A percentile compares a stretch with the other conserved stretches of the same genome.
Conservation (phyloP, 148 eudicot species). For the Persicaria tinctoria region DNA sequence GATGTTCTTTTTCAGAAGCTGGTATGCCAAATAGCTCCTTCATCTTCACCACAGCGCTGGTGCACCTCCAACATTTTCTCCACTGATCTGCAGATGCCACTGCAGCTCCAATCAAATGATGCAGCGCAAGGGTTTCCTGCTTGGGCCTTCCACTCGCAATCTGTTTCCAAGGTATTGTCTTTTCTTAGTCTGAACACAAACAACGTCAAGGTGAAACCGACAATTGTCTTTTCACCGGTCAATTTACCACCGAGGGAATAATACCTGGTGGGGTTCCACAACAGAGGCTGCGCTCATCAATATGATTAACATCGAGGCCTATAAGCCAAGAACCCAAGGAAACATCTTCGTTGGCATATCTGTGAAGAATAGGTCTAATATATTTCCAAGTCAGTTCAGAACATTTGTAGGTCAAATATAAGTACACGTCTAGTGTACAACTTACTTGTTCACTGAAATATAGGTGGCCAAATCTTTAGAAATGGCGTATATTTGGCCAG, state of each 20-base stretch:
- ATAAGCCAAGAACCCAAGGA: conserved; percentile 83
- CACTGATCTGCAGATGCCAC: conserved; percentile 56
- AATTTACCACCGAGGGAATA: neutral
- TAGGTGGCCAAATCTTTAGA: conserved; percentile 70
- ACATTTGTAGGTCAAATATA: neutral
- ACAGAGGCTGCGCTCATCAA: conserved; percentile 72
- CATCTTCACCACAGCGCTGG: conserved; percentile 60
- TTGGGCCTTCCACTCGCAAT: conserved; percentile 64
- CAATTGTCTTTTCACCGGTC: neutral
- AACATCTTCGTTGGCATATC: conserved; percentile 75
- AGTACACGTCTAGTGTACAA: neutral
- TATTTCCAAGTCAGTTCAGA: neutral
- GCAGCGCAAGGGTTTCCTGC: conserved; percentile 67
- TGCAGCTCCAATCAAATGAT: conserved; percentile 74
- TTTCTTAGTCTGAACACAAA: neutral
- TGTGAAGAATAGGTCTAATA: conserved; percentile 51
- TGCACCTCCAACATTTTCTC: conserved; percentile 60
- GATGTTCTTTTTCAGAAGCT: conserved; percentile 22
- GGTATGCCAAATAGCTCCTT: conserved; percentile 44
- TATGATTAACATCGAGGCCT: conserved; percentile 71
- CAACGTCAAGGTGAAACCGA: neutral
- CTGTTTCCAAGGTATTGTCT: conserved; percentile 20
- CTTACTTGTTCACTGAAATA: conserved; percentile 51
- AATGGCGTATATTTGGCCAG: conserved; percentile 75
- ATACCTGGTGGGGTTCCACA: conserved; percentile 69